A percentile compares a stretch with the other conserved stretches of the same genome.
Evolutionary conservation across 163 green algal species (phyloP).

Genomic region (Scenedesmus sp.): DNA sequence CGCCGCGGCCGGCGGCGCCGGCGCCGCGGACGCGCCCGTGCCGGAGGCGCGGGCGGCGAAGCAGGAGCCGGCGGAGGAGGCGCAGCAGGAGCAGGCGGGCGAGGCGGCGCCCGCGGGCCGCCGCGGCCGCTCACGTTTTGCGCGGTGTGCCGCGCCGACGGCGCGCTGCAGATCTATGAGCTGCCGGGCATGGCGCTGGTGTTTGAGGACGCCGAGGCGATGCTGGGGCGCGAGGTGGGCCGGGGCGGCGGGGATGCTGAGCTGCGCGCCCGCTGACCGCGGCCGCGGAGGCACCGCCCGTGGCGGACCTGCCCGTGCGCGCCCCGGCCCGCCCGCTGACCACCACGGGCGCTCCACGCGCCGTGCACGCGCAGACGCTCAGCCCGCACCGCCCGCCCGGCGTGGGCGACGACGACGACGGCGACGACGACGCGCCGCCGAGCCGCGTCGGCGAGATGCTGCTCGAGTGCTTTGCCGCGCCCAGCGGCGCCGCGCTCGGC

Average conservation of each 20-base stretch:
- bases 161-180: conserved; percentile 47
- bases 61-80: background rate
- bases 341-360: background rate
- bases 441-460: conserved; percentile 56
- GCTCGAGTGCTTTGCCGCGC: conserved; percentile 63
- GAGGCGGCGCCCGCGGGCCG: background rate
- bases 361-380: background rate
- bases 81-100: background rate
- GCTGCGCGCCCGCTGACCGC: no score
- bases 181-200: conserved; percentile 45
- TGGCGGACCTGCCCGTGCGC: no score
- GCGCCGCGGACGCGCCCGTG: no score
- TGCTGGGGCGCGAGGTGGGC: conserved; percentile 26
- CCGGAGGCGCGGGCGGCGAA: background rate
- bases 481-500: conserved; percentile 8
- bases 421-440: background rate
- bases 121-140: conserved; percentile 34
- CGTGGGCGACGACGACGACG: background rate
- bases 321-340: no score
- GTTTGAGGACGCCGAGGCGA: conserved; percentile 36
- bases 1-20: background rate
- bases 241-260: no score
- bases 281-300: no score
- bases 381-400: conserved; percentile 12
- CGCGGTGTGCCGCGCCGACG: conserved; percentile 27